A percentile compares a stretch with the other conserved stretches of the same genome.
phyloP scores from a whole-genome alignment of 2,329 filamentous ascomycete genomes.

The Pseudocercospora pini-densiflorae region DNA sequence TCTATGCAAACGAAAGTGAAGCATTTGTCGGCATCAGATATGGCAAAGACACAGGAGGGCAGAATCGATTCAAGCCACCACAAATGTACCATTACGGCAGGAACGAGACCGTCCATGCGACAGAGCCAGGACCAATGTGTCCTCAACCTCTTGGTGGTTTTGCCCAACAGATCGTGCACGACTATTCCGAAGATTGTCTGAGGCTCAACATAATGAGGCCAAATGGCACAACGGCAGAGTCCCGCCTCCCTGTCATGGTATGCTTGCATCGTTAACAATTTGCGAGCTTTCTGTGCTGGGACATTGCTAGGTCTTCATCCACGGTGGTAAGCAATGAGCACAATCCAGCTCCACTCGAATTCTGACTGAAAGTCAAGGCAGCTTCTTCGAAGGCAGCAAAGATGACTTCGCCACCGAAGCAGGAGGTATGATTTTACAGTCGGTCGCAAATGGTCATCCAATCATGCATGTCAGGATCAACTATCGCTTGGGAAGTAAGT shows the following conservation, averaged over 20 bases:
- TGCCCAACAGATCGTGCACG: constrained; percentile 10
- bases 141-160: constrained; percentile 2
- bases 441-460: neutral
- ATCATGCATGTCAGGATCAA: neutral
- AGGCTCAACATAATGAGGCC: constrained; percentile 33
- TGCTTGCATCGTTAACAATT: neutral
- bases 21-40: constrained; percentile 39
- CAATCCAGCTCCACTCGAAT: too few species aligned
- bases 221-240: constrained; percentile 24
- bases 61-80: constrained; percentile 39
- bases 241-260: constrained; percentile 13
- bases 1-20: neutral
- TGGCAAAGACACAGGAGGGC: constrained; percentile 35
- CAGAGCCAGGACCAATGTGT: neutral
- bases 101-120: neutral
- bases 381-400: neutral
- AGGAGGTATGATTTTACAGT: neutral
- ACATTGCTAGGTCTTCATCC: too few species aligned
- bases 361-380: neutral
- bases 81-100: constrained; percentile 22
- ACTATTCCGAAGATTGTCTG: constrained; percentile 38
- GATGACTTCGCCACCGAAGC: neutral
- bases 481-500: neutral
- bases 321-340: too few species aligned
- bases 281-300: neutral